Percentiles rank a stretch among this genome's conserved stretches.
Evolutionary conservation across 169 alveolate species (phyloP).

Genomic region (Plasmodium cynomolgi): DNA sequence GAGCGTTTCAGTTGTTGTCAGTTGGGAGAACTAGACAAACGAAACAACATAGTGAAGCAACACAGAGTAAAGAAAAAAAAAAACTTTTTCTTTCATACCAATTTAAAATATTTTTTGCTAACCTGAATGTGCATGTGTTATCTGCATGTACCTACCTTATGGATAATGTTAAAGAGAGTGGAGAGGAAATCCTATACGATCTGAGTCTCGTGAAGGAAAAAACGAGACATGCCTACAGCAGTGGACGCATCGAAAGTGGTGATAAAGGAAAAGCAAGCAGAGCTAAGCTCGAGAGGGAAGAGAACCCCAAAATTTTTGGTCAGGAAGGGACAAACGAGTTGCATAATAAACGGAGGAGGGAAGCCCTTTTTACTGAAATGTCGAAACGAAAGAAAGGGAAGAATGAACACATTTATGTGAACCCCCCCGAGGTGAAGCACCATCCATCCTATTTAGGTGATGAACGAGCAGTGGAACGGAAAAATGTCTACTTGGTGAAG

Average conservation of each 20-base stretch:
- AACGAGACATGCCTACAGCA: neutral
- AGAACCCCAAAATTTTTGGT: neutral
- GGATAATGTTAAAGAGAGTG: neutral
- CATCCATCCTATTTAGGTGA: neutral
- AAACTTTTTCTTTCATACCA: neutral
- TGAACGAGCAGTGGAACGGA: neutral
- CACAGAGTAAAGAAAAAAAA: neutral
- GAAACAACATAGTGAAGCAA: neutral
- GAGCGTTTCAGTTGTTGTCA: neutral
- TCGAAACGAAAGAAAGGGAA: neutral
- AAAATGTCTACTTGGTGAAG: neutral
- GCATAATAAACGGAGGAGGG: neutral
- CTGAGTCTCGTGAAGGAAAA: neutral
- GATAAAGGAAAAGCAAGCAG: neutral
- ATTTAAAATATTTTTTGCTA: constrained; percentile 2
- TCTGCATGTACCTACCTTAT: constrained; percentile 6
- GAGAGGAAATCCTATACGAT: neutral
- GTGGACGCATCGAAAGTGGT: neutral
- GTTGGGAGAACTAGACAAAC: neutral
- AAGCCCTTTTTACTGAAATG: too few species aligned
- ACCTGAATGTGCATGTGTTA: neutral
- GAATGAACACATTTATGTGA: neutral
- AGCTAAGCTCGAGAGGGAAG: neutral
- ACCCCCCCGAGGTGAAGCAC: neutral
- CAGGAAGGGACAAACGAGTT: neutral